A percentile compares a stretch with the other conserved stretches of the same genome.
Conservation (phyloP, 2,329 filamentous ascomycete genomes). For the Apiospora phragmitis region DNA sequence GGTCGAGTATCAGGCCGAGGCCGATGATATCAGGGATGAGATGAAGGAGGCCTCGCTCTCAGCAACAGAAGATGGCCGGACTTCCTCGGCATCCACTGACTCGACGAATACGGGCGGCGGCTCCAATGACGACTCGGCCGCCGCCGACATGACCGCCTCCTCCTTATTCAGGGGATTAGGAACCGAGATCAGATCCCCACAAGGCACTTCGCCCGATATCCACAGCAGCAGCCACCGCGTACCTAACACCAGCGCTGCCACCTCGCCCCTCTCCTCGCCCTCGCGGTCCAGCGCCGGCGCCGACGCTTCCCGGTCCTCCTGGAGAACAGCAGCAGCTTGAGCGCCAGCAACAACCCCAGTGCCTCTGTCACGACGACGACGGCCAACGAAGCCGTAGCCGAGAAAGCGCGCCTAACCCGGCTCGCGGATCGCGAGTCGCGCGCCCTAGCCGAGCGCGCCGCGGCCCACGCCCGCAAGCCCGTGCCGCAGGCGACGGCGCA, state of each 20-base stretch:
- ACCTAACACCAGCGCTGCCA: constrained; percentile 17
- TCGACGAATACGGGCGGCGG: not conserved
- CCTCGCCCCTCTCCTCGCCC: constrained; percentile 26
- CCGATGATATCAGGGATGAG: constrained; percentile 50
- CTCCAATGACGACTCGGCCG: not conserved
- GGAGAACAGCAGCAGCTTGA: not conserved
- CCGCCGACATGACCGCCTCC: not conserved
- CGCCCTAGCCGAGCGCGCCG: constrained; percentile 56
- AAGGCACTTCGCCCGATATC: not conserved
- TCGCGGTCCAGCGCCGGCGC: constrained; percentile 19
- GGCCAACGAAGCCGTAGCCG: constrained; percentile 54
- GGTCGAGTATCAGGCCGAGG: constrained; percentile 71
- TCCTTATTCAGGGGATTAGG: not conserved
- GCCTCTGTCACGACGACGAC: constrained; percentile 20
- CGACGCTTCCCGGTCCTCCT: constrained; percentile 16
- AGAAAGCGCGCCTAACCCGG: constrained; percentile 61
- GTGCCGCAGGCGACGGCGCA: constrained; percentile 51
- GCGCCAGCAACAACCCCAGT: constrained; percentile 20
- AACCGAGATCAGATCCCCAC: not conserved
- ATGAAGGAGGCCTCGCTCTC: constrained; percentile 11
- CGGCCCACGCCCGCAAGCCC: constrained; percentile 53
- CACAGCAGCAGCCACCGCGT: constrained; percentile 19
- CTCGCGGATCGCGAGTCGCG: constrained; percentile 56
- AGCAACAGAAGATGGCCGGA: not conserved
- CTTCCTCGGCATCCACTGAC: not conserved